A percentile compares a stretch with the other conserved stretches of the same genome.
Evolutionary conservation across 2,329 filamentous ascomycete species (phyloP).

Genomic region (Xylaria sp.): DNA sequence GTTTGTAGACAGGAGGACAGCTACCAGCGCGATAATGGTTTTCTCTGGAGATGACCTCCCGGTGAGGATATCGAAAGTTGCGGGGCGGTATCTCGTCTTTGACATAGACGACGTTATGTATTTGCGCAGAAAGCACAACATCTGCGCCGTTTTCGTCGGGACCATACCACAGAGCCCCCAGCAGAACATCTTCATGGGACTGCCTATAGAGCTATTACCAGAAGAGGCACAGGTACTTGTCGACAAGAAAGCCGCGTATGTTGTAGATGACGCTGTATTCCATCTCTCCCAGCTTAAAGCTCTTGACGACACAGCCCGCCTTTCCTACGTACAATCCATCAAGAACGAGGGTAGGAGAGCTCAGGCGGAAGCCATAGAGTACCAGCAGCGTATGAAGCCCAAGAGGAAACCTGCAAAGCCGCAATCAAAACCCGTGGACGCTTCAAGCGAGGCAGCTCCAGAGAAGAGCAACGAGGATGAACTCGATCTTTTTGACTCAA

Average conservation of each 20-base stretch:
- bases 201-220: constrained; percentile 86
- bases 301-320: constrained; percentile 59
- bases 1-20: constrained; percentile 10
- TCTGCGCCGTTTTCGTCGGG: constrained; percentile 84
- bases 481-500: constrained; percentile 24
- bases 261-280: constrained; percentile 76
- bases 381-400: constrained; percentile 18
- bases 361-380: constrained; percentile 28
- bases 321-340: constrained; percentile 65
- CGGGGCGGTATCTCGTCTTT: constrained; percentile 85
- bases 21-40: constrained; percentile 20
- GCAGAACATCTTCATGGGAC: constrained; percentile 89
- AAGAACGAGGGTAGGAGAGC: constrained; percentile 46
- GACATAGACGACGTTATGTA: constrained; percentile 78
- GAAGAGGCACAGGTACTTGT: constrained; percentile 86
- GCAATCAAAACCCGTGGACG: constrained; percentile 8
- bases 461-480: constrained; percentile 15
- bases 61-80: constrained; percentile 80
- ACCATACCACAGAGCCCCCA: constrained; percentile 90
- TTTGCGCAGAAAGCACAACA: constrained; percentile 77
- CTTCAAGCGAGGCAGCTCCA: background rate
- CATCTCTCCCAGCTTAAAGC: constrained; percentile 68
- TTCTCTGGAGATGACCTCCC: constrained; percentile 33
- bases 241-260: constrained; percentile 73
- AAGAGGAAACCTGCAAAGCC: constrained; percentile 15